Evolutionary conservation across 352 stramenopile genomes (phyloP).

Genomic region (Phytophthora palmivora): DNA sequence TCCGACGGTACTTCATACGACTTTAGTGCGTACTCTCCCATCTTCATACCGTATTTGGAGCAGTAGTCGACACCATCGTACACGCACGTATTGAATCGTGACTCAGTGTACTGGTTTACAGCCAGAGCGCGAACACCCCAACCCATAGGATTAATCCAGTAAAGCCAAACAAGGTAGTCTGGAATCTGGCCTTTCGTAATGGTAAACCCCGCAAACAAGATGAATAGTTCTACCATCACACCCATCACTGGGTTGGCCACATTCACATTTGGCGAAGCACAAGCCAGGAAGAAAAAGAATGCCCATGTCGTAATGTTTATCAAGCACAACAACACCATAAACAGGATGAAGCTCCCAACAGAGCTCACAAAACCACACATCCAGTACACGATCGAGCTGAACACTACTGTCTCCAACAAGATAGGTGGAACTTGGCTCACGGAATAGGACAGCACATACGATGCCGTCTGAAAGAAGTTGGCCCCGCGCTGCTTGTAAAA

Average conservation of each 20-base stretch:
- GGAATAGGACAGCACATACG: conserved; percentile 25
- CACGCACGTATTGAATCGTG: conserved; percentile 30
- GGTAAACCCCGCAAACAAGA: conserved; percentile 21
- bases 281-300: conserved; percentile 31
- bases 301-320: conserved; percentile 13
- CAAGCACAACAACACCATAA: conserved; percentile 18
- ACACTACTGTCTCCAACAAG: conserved; percentile 17
- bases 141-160: conserved; percentile 27
- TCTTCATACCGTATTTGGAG: conserved; percentile 22
- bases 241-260: conserved; percentile 15
- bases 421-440: conserved; percentile 20
- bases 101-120: conserved; percentile 36
- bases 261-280: conserved; percentile 15
- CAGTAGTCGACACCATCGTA: conserved; percentile 42
- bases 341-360: conserved; percentile 18
- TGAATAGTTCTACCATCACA: conserved; percentile 12
- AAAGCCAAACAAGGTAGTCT: conserved; percentile 27
- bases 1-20: conserved; percentile 26
- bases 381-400: conserved; percentile 27
- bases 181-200: conserved; percentile 35
- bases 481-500: conserved; percentile 30
- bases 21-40: conserved; percentile 25
- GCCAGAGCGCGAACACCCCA: conserved; percentile 29
- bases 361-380: conserved; percentile 35
- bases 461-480: conserved; percentile 29